A percentile compares a stretch with the other conserved stretches of the same genome.
These are phyloP conservation scores for Stentor coeruleus DNA, from an alignment of 73 alveolate species.

Conservation along the genomic window DNA sequence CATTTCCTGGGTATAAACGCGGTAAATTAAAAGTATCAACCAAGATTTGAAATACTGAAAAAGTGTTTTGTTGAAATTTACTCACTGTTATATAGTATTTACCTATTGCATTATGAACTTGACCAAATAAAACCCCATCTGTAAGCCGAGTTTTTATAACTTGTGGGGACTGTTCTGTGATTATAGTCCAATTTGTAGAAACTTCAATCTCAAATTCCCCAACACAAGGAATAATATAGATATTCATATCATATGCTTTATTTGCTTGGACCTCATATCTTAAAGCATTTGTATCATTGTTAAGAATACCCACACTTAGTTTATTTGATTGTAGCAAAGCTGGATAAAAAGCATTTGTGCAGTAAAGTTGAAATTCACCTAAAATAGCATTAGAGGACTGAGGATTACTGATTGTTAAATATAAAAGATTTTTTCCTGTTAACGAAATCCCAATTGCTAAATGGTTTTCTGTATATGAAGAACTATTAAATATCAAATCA, in stretches of 20 bases:
- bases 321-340: background rate
- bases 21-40: background rate
- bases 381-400: background rate
- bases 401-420: no score
- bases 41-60: background rate
- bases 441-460: no score
- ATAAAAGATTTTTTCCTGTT: no score
- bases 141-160: background rate
- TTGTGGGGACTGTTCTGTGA: background rate
- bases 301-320: background rate
- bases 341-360: background rate
- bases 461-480: no score
- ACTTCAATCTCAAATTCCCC: background rate
- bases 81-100: background rate
- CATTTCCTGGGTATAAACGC: background rate
- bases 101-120: background rate
- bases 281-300: background rate
- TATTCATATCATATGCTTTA: background rate
- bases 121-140: background rate
- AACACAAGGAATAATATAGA: background rate
- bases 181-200: background rate
- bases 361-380: background rate
- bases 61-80: no score
- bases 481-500: no score
- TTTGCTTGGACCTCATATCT: background rate